Percentiles rank a stretch among this genome's conserved stretches.
phyloP scores from a whole-genome alignment of 2,329 filamentous ascomycete species.

The Trichoderma simmonsii region DNA sequence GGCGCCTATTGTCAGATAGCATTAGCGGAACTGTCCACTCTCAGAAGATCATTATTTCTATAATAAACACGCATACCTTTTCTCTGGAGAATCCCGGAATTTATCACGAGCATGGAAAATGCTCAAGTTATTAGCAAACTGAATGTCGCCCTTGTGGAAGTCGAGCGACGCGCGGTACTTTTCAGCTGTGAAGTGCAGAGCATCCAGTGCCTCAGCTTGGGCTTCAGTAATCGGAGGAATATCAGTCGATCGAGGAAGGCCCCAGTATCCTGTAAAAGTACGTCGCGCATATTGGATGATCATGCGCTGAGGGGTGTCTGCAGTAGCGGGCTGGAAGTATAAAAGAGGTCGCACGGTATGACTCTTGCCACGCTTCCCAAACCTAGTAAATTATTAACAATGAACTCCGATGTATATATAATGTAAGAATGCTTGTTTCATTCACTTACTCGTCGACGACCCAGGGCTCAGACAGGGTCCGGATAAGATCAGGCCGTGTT shows the following conservation, averaged over 20 bases:
- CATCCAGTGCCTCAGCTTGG: conserved; percentile 52
- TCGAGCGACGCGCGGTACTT: conserved; percentile 43
- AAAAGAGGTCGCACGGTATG: conserved; percentile 46
- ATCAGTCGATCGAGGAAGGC: conserved; percentile 48
- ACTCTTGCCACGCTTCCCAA: conserved; percentile 43
- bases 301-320: conserved; percentile 47
- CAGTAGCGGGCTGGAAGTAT: conserved; percentile 51
- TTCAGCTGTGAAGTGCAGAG: conserved; percentile 48
- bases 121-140: conserved; percentile 54
- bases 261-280: conserved; percentile 55
- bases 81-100: conserved; percentile 44
- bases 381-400: conserved; percentile 36
- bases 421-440: background rate
- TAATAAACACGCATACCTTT: conserved; percentile 37
- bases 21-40: background rate
- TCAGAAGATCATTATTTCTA: conserved; percentile 11
- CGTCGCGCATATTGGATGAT: conserved; percentile 60
- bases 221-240: conserved; percentile 57
- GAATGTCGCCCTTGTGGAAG: conserved; percentile 51
- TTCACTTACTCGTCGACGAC: conserved; percentile 39
- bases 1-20: conserved; percentile 33
- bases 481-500: conserved; percentile 57
- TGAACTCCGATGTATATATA: background rate
- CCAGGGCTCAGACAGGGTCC: conserved; percentile 53
- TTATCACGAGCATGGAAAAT: conserved; percentile 52